Evolutionary conservation across 2,329 filamentous ascomycete genomes (phyloP).

Genomic region (Claviceps purpurea): DNA sequence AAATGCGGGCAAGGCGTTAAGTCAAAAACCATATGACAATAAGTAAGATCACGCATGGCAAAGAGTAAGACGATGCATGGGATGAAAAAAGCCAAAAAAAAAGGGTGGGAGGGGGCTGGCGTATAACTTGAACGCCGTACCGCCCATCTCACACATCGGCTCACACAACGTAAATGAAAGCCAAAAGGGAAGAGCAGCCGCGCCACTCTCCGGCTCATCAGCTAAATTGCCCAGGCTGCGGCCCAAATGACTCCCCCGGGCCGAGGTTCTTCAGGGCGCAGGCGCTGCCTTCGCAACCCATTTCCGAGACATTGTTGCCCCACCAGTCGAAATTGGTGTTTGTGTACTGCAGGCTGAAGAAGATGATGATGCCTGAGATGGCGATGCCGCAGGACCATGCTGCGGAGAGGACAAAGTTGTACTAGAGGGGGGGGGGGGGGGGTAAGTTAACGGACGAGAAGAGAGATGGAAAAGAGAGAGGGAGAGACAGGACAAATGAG

Average conservation of each 20-base stretch:
- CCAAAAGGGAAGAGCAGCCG: too few species aligned
- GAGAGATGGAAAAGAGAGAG: too few species aligned
- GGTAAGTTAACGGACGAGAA: too few species aligned
- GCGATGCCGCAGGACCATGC: slow-evolving; percentile 37
- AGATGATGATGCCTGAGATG: slow-evolving; percentile 37
- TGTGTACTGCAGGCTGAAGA: slow-evolving; percentile 37
- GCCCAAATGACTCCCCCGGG: slow-evolving; percentile 25
- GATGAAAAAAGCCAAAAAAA: too few species aligned
- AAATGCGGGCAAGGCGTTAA: too few species aligned
- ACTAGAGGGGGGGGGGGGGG: slow-evolving; percentile 16
- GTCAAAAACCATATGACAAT: too few species aligned
- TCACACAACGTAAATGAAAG: not conserved
- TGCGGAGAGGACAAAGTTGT: slow-evolving; percentile 40
- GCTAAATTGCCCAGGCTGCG: slow-evolving; percentile 25
- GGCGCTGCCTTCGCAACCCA: slow-evolving; percentile 28
- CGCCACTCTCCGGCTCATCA: slow-evolving; percentile 7
- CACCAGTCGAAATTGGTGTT: slow-evolving; percentile 32
- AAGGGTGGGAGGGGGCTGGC: too few species aligned
- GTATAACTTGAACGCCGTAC: too few species aligned
- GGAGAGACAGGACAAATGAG: too few species aligned
- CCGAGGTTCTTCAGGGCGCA: slow-evolving; percentile 24
- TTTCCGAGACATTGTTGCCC: slow-evolving; percentile 29
- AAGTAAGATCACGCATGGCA: too few species aligned
- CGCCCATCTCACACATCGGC: too few species aligned
- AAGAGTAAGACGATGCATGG: too few species aligned